Percentiles rank a stretch among this genome's conserved stretches.
phyloP scores from a whole-genome alignment of 345 rosid species.

The Raphanus sativus region DNA sequence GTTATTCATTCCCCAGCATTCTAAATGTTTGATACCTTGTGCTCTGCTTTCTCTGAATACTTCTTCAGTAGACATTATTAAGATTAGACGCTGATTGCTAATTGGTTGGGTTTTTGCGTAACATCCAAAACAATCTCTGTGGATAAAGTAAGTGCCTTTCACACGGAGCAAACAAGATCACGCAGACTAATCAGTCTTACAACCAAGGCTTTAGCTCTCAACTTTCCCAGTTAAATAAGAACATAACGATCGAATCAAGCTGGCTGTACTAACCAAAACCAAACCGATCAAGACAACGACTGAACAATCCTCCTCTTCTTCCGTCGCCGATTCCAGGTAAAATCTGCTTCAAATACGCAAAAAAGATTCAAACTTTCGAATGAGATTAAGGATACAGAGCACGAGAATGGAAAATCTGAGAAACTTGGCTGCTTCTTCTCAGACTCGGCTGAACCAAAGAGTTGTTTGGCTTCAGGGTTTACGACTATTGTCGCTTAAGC shows the following conservation, averaged over 20 bases:
- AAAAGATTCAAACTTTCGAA: no score
- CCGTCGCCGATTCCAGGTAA: no score
- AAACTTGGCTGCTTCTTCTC: not conserved
- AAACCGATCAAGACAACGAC: no score
- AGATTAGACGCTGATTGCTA: conserved; percentile 64
- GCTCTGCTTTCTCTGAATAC: conserved; percentile 64
- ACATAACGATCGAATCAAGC: no score
- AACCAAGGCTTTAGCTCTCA: no score
- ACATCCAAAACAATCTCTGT: conserved; percentile 39
- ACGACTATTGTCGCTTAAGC: not conserved
- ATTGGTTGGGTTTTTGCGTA: conserved; percentile 75
- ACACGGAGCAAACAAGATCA: no score
- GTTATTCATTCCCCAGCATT: not conserved
- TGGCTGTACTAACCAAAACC: no score
- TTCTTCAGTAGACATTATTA: conserved; percentile 55
- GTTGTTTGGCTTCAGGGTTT: conserved; percentile 4
- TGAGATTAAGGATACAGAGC: conserved; percentile 14
- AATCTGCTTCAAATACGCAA: no score
- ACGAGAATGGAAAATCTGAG: not conserved
- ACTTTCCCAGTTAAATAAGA: no score
- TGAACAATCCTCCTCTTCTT: no score
- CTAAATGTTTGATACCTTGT: conserved; percentile 48
- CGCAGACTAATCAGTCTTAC: no score
- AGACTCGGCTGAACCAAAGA: not conserved
- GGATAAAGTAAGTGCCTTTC: no score